Conservation (phyloP, 768 basidiomycete genomes). For the Leccinum ochraceum region DNA sequence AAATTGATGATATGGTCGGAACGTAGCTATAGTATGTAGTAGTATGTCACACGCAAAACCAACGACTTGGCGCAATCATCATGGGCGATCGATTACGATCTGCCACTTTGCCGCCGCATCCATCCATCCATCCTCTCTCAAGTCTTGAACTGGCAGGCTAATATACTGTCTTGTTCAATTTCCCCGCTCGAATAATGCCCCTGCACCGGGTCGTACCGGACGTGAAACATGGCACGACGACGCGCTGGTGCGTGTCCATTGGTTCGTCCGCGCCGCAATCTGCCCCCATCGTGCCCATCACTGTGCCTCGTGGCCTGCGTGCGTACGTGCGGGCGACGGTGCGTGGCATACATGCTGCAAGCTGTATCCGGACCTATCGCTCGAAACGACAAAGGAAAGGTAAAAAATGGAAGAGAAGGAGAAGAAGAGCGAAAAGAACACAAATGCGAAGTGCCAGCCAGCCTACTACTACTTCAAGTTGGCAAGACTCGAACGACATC, state of each 20-base stretch:
- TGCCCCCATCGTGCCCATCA: neutral
- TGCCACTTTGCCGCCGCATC: neutral
- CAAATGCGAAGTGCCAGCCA: no score
- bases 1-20: neutral
- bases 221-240: neutral
- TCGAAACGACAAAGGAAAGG: neutral
- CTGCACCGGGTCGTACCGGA: neutral
- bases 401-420: neutral
- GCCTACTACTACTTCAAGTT: no score
- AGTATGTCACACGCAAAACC: neutral
- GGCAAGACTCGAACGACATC: no score
- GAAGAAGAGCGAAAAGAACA: neutral
- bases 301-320: neutral
- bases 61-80: neutral
- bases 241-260: neutral
- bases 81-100: neutral
- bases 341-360: neutral
- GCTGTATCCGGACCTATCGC: neutral
- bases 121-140: neutral
- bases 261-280: neutral
- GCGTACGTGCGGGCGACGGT: neutral
- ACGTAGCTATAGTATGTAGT: no score
- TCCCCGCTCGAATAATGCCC: neutral
- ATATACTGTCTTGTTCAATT: neutral
- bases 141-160: neutral